phyloP scores from a whole-genome alignment of 1,139 yeast genomes.

The Taphrina populina region DNA sequence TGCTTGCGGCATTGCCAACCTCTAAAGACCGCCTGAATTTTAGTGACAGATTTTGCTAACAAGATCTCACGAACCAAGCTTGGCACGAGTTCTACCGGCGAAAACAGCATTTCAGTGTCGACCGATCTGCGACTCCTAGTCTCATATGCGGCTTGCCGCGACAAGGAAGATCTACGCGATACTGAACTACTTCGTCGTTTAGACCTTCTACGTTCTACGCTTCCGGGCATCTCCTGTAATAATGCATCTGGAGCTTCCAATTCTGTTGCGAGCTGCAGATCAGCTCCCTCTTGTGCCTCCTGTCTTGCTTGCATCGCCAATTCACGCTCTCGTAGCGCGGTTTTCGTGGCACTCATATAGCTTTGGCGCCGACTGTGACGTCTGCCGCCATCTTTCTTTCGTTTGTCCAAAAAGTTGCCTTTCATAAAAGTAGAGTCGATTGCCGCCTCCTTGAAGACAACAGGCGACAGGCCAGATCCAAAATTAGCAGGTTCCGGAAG shows the following conservation, averaged over 20 bases:
- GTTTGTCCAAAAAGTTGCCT: no score
- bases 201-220: conserved; percentile 33
- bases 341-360: conserved; percentile 34
- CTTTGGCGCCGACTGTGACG: conserved; percentile 34
- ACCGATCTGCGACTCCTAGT: no score
- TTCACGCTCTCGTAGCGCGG: conserved; percentile 28
- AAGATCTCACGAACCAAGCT: no score
- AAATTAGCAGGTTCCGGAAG: no score
- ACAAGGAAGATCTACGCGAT: conserved; percentile 15
- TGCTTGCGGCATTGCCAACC: conserved; percentile 24
- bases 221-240: conserved; percentile 34
- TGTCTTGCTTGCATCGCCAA: conserved; percentile 11
- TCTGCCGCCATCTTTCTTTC: conserved; percentile 6
- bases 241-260: conserved; percentile 18
- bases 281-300: conserved; percentile 26
- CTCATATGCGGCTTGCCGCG: no score
- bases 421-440: no score
- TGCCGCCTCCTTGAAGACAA: no score
- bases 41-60: conserved; percentile 1
- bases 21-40: conserved; percentile 23
- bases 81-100: no score
- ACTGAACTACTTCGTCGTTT: conserved; percentile 19
- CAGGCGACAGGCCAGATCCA: no score
- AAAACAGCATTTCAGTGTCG: no score
- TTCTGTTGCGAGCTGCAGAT: conserved; percentile 10